Base-by-base conservation (phyloP, 805 yeast genomes). In the Kodamaea jinghongensis region DNA sequence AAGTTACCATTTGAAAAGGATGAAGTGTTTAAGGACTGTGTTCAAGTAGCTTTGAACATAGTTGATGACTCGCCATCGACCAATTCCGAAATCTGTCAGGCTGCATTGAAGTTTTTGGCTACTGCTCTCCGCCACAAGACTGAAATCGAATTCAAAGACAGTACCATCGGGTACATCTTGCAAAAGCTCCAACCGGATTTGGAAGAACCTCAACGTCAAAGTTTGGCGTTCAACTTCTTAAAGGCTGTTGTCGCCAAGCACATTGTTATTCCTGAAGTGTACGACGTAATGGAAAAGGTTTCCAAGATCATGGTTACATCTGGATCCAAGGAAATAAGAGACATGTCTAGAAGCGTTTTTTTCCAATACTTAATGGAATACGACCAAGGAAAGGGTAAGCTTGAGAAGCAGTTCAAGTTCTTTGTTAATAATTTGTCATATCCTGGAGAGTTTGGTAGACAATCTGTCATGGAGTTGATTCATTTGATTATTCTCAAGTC, bases 311-410 rank as follows among this genome's bases (percentile, higher is more conserved):
- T 93, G 96, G 82, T 93, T 17, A 90, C 96, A 1, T 87, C 86
- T 60, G 96, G 88, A 43, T 73, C 91, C 2, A 77, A 77, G 36
- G 88, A 83, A 53, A 86, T 88, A 38, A 74, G 98, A 43, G 90
- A 84, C 51, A 81, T 85, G 60, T 79, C 97, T 6, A 76, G 98
- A 61, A 77, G 86, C 47, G 79, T 85, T 2, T 93, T 80, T 56
- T 84, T 79, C 58, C 89, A 82, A 51, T 93, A 93, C 51, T 64
- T 93, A 54, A 84, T 88, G 84, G 96, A 89, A 51, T 93, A 86
- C 55, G 98, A 96, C 51, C 97, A 91, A 65, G 89, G 98, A 23
- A 75, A 81, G 51, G 89, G 91, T 3, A 76, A 87, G 47, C 59
- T 93, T 34, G 93, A 86, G 47, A 86, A 83, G 50, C 95, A 87